These are phyloP conservation scores for Claviceps spartinae DNA, from an alignment of 2,329 filamentous ascomycete species.

Conservation along the genomic window DNA sequence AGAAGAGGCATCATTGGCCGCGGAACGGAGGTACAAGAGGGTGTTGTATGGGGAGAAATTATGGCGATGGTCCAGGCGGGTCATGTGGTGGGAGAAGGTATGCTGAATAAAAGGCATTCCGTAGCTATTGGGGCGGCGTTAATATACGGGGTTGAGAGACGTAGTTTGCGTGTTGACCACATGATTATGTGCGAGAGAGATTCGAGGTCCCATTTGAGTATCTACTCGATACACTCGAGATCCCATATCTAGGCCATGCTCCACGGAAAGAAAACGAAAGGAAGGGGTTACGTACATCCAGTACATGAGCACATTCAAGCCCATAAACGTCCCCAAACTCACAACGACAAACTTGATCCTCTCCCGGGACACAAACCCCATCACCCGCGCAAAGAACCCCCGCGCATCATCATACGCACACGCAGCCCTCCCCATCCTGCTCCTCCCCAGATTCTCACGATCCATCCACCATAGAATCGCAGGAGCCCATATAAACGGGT, in stretches of 20 bases:
- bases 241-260: neutral
- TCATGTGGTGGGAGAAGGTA: slow-evolving; percentile 86
- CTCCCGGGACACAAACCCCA: slow-evolving; percentile 35
- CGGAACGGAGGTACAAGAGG: slow-evolving; percentile 74
- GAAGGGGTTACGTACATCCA: slow-evolving; percentile 34
- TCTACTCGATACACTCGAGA: slow-evolving; percentile 5
- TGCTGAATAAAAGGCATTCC: slow-evolving; percentile 71
- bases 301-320: slow-evolving; percentile 70
- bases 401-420: neutral
- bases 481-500: slow-evolving; percentile 88
- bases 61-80: slow-evolving; percentile 87
- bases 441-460: slow-evolving; percentile 27
- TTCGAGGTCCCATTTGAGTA: slow-evolving; percentile 4
- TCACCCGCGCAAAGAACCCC: slow-evolving; percentile 5
- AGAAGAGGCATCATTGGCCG: slow-evolving; percentile 27
- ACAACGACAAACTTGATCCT: slow-evolving; percentile 45
- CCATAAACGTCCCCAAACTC: slow-evolving; percentile 60
- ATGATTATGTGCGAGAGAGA: neutral
- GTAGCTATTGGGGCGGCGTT: slow-evolving; percentile 37
- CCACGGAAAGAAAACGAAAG: neutral
- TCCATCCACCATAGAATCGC: slow-evolving; percentile 74
- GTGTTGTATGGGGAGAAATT: slow-evolving; percentile 97
- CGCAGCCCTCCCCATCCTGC: neutral
- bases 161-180: too few species aligned
- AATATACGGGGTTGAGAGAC: too few species aligned